Percentiles rank a stretch among this genome's conserved stretches.
phyloP scores from a whole-genome alignment of 805 yeast genomes.

The Saitoella complicata region DNA sequence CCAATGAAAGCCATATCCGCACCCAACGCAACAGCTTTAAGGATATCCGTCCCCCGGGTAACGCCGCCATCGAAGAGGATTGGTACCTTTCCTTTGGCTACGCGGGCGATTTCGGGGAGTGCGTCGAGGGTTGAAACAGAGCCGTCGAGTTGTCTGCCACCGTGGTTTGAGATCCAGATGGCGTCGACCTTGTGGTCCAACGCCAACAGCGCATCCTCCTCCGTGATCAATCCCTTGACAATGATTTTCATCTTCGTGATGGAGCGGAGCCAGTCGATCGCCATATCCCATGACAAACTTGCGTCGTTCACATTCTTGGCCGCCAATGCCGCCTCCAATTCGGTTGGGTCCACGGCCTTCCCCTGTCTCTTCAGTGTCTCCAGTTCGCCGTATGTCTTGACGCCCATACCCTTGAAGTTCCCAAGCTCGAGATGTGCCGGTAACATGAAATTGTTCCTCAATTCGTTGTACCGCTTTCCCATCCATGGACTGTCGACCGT shows the following conservation, averaged over 20 bases:
- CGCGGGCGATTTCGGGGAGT: slow-evolving; percentile 34
- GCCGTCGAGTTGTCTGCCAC: slow-evolving; percentile 57
- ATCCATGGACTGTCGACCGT: slow-evolving; percentile 41
- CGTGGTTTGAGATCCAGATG: slow-evolving; percentile 55
- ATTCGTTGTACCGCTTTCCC: slow-evolving; percentile 39
- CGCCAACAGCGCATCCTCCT: slow-evolving; percentile 48
- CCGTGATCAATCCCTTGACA: slow-evolving; percentile 50
- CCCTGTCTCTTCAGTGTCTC: neutral
- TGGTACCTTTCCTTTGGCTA: slow-evolving; percentile 31
- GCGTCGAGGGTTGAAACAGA: slow-evolving; percentile 50
- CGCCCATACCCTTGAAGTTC: slow-evolving; percentile 11
- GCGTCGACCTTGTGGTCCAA: slow-evolving; percentile 45
- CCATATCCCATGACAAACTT: slow-evolving; percentile 10
- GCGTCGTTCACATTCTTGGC: slow-evolving; percentile 10
- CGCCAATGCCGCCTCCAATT: neutral
- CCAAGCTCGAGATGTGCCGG: slow-evolving; percentile 16
- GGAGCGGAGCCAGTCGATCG: slow-evolving; percentile 17
- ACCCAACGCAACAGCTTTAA: slow-evolving; percentile 54
- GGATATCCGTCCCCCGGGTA: slow-evolving; percentile 47
- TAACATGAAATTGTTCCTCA: slow-evolving; percentile 15
- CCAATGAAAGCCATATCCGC: slow-evolving; percentile 55
- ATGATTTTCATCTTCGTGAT: slow-evolving; percentile 31
- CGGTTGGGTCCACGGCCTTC: neutral
- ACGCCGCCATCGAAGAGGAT: slow-evolving; percentile 56
- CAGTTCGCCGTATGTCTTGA: neutral